Percentiles rank a stretch among this genome's conserved stretches.
Evolutionary conservation across 2,329 filamentous ascomycete species (phyloP).

Genomic region (Hysterium pulicare): DNA sequence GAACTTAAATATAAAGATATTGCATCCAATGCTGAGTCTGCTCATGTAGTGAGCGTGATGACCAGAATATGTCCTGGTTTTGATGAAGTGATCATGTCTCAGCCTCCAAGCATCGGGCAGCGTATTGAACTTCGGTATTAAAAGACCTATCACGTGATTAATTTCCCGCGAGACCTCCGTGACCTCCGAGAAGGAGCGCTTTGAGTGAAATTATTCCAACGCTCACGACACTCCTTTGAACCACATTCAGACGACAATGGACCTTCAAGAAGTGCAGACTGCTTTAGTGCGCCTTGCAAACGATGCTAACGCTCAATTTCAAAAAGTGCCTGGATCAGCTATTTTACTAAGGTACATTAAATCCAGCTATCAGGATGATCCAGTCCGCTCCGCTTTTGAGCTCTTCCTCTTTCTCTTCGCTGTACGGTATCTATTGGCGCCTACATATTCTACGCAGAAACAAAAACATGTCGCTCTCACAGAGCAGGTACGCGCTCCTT

Average conservation of each 20-base stretch:
- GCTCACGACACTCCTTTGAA: slow-evolving; percentile 1
- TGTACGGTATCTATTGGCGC: slow-evolving; percentile 85
- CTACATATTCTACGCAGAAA: slow-evolving; percentile 87
- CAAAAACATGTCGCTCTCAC: slow-evolving; percentile 84
- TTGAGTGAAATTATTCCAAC: neutral
- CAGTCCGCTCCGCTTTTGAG: slow-evolving; percentile 88
- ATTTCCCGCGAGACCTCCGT: slow-evolving; percentile 1
- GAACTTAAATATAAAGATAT: slow-evolving; percentile 4
- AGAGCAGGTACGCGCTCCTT: slow-evolving; percentile 60
- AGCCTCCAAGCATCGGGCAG: too few relatives aligned
- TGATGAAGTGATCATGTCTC: too few relatives aligned
- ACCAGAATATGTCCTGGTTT: too few relatives aligned
- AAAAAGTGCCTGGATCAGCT: slow-evolving; percentile 87
- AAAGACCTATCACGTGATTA: too few relatives aligned
- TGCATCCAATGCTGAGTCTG: too few relatives aligned
- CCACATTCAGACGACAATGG: slow-evolving; percentile 40
- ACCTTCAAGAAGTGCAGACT: slow-evolving; percentile 54
- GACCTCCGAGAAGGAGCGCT: slow-evolving; percentile 1
- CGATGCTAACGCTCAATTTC: slow-evolving; percentile 65
- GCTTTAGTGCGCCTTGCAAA: slow-evolving; percentile 54
- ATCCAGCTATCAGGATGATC: slow-evolving; percentile 96
- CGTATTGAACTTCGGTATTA: too few relatives aligned
- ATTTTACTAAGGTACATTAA: slow-evolving; percentile 94
- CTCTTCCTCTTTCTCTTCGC: slow-evolving; percentile 93
- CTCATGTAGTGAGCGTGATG: too few relatives aligned